Conservation (phyloP, 2,329 filamentous ascomycete species). For the Rhinocladiella similis region DNA sequence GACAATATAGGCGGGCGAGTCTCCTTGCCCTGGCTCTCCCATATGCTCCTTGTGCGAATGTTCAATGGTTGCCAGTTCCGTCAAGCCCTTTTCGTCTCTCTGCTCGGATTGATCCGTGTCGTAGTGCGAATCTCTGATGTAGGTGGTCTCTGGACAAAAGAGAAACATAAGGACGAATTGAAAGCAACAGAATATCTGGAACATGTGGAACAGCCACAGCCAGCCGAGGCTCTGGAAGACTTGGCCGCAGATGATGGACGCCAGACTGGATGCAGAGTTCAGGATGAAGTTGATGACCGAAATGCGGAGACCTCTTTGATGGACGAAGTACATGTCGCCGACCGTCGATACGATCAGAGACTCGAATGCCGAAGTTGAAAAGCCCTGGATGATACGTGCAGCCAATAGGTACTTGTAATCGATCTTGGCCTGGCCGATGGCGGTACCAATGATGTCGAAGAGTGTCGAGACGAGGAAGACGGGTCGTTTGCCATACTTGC, state of each 20-base stretch:
- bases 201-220: slow-evolving; percentile 31
- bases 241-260: slow-evolving; percentile 39
- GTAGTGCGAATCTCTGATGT: slow-evolving; percentile 30
- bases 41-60: slow-evolving; percentile 17
- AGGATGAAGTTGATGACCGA: slow-evolving; percentile 29
- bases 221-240: slow-evolving; percentile 29
- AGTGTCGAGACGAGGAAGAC: slow-evolving; percentile 30
- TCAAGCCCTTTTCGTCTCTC: slow-evolving; percentile 17
- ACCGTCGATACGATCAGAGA: slow-evolving; percentile 50
- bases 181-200: slow-evolving; percentile 32
- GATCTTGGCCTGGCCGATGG: slow-evolving; percentile 25
- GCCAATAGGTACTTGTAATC: slow-evolving; percentile 27
- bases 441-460: slow-evolving; percentile 26
- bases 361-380: slow-evolving; percentile 51
- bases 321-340: slow-evolving; percentile 42
- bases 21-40: slow-evolving; percentile 11
- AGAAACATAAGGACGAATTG: slow-evolving; percentile 34
- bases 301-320: slow-evolving; percentile 27
- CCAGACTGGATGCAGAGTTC: slow-evolving; percentile 32
- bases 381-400: slow-evolving; percentile 27
- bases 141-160: slow-evolving; percentile 33
- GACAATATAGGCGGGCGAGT: neutral
- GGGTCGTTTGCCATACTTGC: slow-evolving; percentile 43
- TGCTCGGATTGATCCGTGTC: slow-evolving; percentile 25
- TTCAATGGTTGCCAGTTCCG: slow-evolving; percentile 20